These are phyloP conservation scores for Fusarium caatingaense DNA, from an alignment of 2,329 filamentous ascomycete genomes.

Conservation along the genomic window DNA sequence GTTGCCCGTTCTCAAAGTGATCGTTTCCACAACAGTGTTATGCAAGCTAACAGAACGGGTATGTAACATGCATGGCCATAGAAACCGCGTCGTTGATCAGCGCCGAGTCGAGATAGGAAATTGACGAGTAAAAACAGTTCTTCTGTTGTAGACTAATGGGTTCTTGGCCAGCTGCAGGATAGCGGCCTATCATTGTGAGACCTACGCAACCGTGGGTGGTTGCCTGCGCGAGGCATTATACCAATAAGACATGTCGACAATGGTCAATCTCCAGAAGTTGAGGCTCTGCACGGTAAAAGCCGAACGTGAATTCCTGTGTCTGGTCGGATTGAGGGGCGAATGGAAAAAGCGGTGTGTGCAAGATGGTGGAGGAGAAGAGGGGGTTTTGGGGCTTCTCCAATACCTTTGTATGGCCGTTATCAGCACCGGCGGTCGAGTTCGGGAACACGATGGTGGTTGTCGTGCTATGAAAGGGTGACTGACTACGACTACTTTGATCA, in stretches of 20 bases:
- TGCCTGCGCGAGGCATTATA: conserved; percentile 1
- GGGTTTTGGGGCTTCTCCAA: conserved; percentile 33
- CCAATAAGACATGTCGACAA: conserved; percentile 7
- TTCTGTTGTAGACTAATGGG: background rate
- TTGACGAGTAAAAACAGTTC: conserved; percentile 11
- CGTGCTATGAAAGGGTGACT: conserved; percentile 6
- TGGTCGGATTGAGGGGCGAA: conserved; percentile 20
- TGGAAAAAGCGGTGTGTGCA: conserved; percentile 45
- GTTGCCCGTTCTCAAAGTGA: conserved; percentile 7
- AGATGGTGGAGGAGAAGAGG: conserved; percentile 43
- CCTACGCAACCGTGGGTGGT: conserved; percentile 9
- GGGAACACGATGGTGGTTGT: conserved; percentile 18
- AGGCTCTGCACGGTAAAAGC: conserved; percentile 32
- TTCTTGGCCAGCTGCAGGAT: background rate
- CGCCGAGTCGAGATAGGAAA: conserved; percentile 9
- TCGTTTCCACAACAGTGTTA: conserved; percentile 14
- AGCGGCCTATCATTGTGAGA: conserved; percentile 8
- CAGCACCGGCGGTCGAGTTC: conserved; percentile 22
- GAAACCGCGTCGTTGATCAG: conserved; percentile 3
- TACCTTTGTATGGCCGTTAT: conserved; percentile 15
- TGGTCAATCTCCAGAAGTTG: conserved; percentile 27
- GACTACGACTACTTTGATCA: conserved; percentile 7
- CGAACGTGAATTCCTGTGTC: conserved; percentile 8
- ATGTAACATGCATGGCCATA: conserved; percentile 12
- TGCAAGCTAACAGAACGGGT: conserved; percentile 19